Evolutionary conservation across 768 basidiomycete species (phyloP).

Genomic region (Coprinopsis strossmayeri): DNA sequence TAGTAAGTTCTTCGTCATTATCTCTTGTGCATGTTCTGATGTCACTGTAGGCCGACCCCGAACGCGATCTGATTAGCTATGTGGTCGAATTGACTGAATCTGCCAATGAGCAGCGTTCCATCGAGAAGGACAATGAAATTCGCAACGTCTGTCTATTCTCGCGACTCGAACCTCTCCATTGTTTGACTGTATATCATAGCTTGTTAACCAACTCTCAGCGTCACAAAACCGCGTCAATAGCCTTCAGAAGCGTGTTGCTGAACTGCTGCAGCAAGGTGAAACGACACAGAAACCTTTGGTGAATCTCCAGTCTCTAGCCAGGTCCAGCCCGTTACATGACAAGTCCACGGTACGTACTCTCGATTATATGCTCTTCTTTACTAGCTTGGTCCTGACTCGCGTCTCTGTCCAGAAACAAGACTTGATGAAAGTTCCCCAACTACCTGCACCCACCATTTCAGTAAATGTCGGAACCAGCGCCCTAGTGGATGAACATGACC

Average conservation of each 20-base stretch:
- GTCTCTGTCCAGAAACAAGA: too few species aligned
- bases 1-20: constrained; percentile 31
- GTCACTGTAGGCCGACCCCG: constrained; percentile 34
- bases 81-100: constrained; percentile 38
- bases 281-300: constrained; percentile 30
- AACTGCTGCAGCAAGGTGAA: constrained; percentile 27
- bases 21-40: background rate
- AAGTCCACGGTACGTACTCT: too few species aligned
- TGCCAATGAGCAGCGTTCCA: constrained; percentile 45
- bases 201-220: constrained; percentile 2
- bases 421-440: background rate
- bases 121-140: constrained; percentile 51
- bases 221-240: constrained; percentile 38
- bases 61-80: constrained; percentile 41
- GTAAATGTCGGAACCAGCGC: too few species aligned
- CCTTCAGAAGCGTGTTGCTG: constrained; percentile 41
- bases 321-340: constrained; percentile 23
- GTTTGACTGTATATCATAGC: too few species aligned
- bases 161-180: constrained; percentile 7
- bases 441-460: background rate
- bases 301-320: constrained; percentile 31
- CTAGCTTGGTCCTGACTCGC: too few species aligned
- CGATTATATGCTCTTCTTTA: too few species aligned
- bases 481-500: too few species aligned
- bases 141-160: constrained; percentile 32